Base-by-base conservation (phyloP, 495 filamentous ascomycete genomes). In the Aspergillus hancockii region DNA sequence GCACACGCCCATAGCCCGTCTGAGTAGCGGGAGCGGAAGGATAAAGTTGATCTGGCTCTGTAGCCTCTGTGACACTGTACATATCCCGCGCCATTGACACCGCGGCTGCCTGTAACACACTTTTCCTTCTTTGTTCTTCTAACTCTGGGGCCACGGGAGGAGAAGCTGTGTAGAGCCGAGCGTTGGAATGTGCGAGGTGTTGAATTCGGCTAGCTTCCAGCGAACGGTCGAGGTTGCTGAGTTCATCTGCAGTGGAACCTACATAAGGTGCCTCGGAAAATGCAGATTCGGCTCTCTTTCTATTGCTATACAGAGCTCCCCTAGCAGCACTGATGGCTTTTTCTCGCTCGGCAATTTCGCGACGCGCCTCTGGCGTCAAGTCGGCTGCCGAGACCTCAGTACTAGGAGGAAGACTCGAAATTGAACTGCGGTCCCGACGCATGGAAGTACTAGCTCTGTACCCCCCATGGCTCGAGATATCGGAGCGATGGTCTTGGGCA, bases 81-180 rank as follows among this genome's bases (percentile, higher is more conserved):
- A 96, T 91, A 58, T 88, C 81, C 70, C 85, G 90, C 23, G 92
- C 91, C 91, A 96, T 96, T 4, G 87, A 89, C 1, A 96, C 72
- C 4, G 92, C 89, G 18, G 92, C 91, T 19, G 91, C 91, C 58
- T 85, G 89, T 0, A 96, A 73, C 7, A 86, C 85, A 67, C 90
- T 87, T 34, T 83, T 78, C 53, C 81, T 84, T 45, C 83, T 86
- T 69, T 86, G 78, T 61, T 95, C 92, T 36, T 95, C 88, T 0
- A 85, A 66, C 65, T 95, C 91, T 8, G 78, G 73, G 32, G 83
- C 76, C 7, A 94, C 84, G 0, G 88, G 90, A 13, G 92, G 92
- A 49, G 85, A 75, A 3, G 89, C 86, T 1, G 88, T 91, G 62
- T 86, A 93, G 79, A 96, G 86, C 31, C 84, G 84, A 25, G 81